A percentile compares a stretch with the other conserved stretches of the same genome.
phyloP scores from a whole-genome alignment of 2,329 filamentous ascomycete species.

The Colletotrichum eremochloae region DNA sequence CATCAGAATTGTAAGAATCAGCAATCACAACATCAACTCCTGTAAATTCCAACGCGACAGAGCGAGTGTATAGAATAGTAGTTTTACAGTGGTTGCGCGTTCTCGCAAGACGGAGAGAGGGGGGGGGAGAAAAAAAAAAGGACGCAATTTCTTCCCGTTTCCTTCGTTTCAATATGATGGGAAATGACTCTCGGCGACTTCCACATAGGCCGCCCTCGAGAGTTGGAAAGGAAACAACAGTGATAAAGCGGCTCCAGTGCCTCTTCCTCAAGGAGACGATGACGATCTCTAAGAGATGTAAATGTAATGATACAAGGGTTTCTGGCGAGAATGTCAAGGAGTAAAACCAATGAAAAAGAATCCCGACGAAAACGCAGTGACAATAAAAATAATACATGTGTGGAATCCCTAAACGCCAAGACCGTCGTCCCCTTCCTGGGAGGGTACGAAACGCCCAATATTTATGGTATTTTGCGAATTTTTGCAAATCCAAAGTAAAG shows the following conservation, averaged over 20 bases:
- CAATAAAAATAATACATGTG: constrained; percentile 32
- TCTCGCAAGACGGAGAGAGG: neutral
- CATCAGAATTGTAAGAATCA: neutral
- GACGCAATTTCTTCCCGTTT: constrained; percentile 20
- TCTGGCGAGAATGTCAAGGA: constrained; percentile 36
- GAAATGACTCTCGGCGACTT: neutral
- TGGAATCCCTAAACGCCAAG: constrained; percentile 14
- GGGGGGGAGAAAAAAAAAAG: neutral
- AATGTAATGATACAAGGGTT: constrained; percentile 53
- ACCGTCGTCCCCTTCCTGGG: neutral
- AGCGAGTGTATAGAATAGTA: constrained; percentile 50
- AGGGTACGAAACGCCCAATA: constrained; percentile 19
- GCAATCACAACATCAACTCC: constrained; percentile 34
- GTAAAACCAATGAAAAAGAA: neutral
- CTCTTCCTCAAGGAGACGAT: constrained; percentile 5
- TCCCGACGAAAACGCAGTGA: constrained; percentile 16
- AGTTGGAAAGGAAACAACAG: neutral
- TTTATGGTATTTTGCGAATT: constrained; percentile 40
- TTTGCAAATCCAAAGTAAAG: constrained; percentile 11
- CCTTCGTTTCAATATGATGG: neutral
- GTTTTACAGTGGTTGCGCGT: constrained; percentile 46
- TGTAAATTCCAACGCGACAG: constrained; percentile 19
- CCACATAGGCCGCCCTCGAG: neutral
- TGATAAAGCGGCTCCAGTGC: neutral
- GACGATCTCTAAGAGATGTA: constrained; percentile 38